Base-by-base conservation (phyloP, 176 grass and related monocot genomes). In the Musa schizocarpa region DNA sequence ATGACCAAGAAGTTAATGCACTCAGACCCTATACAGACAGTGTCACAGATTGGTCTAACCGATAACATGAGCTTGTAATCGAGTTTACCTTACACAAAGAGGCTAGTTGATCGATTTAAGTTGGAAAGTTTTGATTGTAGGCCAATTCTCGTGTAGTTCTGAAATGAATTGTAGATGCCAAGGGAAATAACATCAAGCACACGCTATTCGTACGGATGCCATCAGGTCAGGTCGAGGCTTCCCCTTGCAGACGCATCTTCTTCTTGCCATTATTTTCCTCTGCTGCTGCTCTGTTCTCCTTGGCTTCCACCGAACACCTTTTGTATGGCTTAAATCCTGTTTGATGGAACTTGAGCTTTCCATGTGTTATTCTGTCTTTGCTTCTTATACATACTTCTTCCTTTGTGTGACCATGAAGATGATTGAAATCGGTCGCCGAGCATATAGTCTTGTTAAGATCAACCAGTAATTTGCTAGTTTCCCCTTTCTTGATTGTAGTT, bases 321-420 rank as follows among this genome's bases (percentile, higher is more conserved):
- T 93, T 98, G 74, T 98, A 98, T 22, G 95, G 95, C 63, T 91
- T 98, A 73, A 98, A 98, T 65, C 95, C 95, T 80, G 88, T 93
- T 72, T 85, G 72, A 71, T 80, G 82, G 2, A 75, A 84, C 82
- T 94, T 98, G 75, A 91, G 69, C 68, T 87, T 94, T 68, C 77
- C 63, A 2, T 84, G 80, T 56, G 27, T 76, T 78, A 19, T 64
- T 23, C 50, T 79, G 55, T 69, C 59, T 26, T 22, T 58, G 62
- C 51, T 78, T 69, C 68, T 24, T 61, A 49, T 50, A 29, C 9
- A 22, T 26, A 34, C 58, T 50, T 50, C n/a, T 48, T 61, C n/a
- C 77, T 71, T 79, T 71, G 66, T 50, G n/a, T 50, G 22, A 25
- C 4, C n/a, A 51, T 17, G 12, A 61, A 50, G 29, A 71, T 24